phyloP scores from a whole-genome alignment of 768 basidiomycete species.

The Suillus alpinus region DNA sequence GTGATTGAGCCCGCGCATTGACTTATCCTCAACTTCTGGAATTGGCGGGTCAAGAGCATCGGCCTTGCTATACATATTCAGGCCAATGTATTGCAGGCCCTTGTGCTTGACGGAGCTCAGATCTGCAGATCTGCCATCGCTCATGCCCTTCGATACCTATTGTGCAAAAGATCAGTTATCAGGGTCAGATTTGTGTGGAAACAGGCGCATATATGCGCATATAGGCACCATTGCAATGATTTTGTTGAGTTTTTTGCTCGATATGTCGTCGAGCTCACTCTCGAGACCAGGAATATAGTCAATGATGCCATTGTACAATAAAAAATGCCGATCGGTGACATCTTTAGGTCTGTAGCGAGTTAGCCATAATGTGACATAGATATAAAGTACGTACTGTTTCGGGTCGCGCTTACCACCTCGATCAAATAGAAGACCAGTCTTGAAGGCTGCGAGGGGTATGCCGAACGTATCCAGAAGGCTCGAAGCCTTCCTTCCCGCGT shows the following conservation, averaged over 20 bases:
- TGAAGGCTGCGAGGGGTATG: too few species aligned
- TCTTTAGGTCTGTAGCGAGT: background rate
- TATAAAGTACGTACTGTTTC: background rate
- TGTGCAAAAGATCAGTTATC: background rate
- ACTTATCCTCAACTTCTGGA: constrained; percentile 1
- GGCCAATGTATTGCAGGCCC: background rate
- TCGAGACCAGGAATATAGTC: background rate
- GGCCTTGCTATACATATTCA: background rate
- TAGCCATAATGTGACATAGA: background rate
- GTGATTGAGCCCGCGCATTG: constrained; percentile 1
- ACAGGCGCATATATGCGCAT: background rate
- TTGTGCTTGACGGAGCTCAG: constrained; percentile 1
- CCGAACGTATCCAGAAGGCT: too few species aligned
- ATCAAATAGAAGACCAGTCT: background rate
- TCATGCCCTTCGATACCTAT: background rate
- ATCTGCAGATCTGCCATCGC: background rate
- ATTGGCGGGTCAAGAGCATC: background rate
- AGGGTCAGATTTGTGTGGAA: background rate
- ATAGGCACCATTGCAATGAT: constrained; percentile 4
- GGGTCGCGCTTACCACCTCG: background rate
- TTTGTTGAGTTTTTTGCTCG: background rate
- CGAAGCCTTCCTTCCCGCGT: too few species aligned
- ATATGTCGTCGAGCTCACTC: background rate
- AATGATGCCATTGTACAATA: background rate
- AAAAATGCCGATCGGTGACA: background rate